A percentile compares a stretch with the other conserved stretches of the same genome.
phyloP scores from a whole-genome alignment of 768 basidiomycete species.

The Lactarius tabidus region DNA sequence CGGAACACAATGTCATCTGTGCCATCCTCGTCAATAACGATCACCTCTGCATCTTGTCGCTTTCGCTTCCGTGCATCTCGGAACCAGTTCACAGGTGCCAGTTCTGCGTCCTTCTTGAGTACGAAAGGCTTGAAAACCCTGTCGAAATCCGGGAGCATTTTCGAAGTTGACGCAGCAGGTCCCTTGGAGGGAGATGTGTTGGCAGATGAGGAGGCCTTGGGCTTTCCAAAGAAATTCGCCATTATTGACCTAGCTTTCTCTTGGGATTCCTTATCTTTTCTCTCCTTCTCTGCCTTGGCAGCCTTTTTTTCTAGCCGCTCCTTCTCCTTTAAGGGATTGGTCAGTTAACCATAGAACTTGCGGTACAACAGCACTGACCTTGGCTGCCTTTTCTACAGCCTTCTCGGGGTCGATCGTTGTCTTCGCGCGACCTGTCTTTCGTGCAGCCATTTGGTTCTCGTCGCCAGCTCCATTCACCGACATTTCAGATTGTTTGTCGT shows the following conservation, averaged over 20 bases:
- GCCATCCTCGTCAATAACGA: conserved; percentile 57
- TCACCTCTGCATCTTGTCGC: conserved; percentile 40
- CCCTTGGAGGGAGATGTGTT: conserved; percentile 29
- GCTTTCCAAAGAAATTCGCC: conserved; percentile 73
- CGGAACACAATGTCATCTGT: conserved; percentile 37
- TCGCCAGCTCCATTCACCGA: conserved; percentile 35
- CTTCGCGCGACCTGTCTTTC: conserved; percentile 42
- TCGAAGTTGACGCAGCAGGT: conserved; percentile 35
- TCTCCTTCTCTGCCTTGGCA: conserved; percentile 66
- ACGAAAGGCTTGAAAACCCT: conserved; percentile 75
- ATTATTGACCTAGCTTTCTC: conserved; percentile 72
- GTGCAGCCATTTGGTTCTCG: conserved; percentile 33
- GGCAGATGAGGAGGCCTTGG: conserved; percentile 36
- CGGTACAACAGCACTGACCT: conserved; percentile 38
- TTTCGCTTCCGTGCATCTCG: conserved; percentile 30
- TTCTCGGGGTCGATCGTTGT: conserved; percentile 56
- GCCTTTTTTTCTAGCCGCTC: conserved; percentile 63
- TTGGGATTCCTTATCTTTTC: conserved; percentile 64
- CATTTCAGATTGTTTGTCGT: conserved; percentile 22
- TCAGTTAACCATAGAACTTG: background rate
- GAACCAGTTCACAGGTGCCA: conserved; percentile 78
- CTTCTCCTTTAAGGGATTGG: conserved; percentile 49
- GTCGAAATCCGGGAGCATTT: conserved; percentile 57
- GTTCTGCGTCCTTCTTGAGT: conserved; percentile 64
- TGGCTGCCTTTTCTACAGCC: conserved; percentile 51